Evolutionary conservation across 2,329 filamentous ascomycete species (phyloP).

Genomic region (Diaporthe ampelina): DNA sequence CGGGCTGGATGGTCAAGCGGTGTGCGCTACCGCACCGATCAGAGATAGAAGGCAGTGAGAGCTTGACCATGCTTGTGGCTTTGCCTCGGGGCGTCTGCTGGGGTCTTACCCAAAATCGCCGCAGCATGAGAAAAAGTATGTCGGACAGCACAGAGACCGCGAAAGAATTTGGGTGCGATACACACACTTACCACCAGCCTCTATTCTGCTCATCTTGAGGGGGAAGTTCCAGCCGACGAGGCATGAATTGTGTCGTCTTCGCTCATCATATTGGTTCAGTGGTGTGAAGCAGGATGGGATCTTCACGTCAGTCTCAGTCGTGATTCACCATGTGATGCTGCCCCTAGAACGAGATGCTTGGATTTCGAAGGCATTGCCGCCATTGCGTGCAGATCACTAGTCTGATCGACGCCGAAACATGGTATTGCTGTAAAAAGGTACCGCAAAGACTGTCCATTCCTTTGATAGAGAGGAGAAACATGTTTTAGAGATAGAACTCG

Average conservation of each 20-base stretch:
- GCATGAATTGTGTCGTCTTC: not conserved
- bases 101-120: not conserved
- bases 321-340: not conserved
- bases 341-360: not conserved
- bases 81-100: too few species aligned
- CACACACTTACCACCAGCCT: not conserved
- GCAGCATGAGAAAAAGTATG: not conserved
- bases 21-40: not conserved
- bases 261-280: not conserved
- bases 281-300: not conserved
- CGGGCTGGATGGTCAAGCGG: too few species aligned
- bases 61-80: not conserved
- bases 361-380: too few species aligned
- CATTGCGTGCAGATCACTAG: not conserved
- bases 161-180: too few species aligned
- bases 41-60: not conserved
- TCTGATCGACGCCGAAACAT: not conserved
- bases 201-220: not conserved
- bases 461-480: not conserved
- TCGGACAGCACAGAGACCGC: too few species aligned
- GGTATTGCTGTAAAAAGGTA: not conserved
- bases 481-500: slow-evolving; percentile 5
- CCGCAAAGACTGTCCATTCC: not conserved
- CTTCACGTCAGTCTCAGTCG: not conserved
- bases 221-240: not conserved